These are phyloP conservation scores for Acmispon strigosus DNA, from an alignment of 306 rosid species.

Conservation along the genomic window DNA sequence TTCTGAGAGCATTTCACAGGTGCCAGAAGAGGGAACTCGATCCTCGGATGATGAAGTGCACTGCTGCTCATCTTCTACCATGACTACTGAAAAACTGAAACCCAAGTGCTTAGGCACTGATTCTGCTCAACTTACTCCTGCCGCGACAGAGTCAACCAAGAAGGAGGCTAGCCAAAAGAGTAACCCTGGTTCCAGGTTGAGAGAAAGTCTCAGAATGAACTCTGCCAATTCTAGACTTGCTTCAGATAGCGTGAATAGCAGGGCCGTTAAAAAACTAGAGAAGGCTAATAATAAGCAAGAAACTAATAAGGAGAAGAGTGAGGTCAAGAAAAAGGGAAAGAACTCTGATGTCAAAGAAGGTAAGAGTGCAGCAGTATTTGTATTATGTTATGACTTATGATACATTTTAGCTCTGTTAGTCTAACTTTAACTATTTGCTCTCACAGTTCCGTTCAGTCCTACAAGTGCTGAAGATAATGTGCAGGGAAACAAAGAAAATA, in stretches of 20 bases:
- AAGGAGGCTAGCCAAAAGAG: conserved; percentile 30
- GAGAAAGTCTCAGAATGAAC: conserved; percentile 33
- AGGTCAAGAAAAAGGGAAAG: conserved; percentile 36
- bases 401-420: not conserved
- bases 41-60: conserved; percentile 69
- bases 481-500: conserved; percentile 51
- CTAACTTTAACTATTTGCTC: not conserved
- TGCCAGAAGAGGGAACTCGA: conserved; percentile 54
- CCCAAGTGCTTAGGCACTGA: conserved; percentile 47
- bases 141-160: conserved; percentile 29
- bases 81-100: conserved; percentile 38
- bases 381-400: not conserved
- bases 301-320: conserved; percentile 34
- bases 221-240: conserved; percentile 37
- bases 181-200: conserved; percentile 27
- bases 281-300: conserved; percentile 52
- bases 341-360: conserved; percentile 48
- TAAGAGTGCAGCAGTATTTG: not conserved
- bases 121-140: conserved; percentile 24
- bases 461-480: not conserved
- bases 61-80: conserved; percentile 37
- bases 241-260: conserved; percentile 27
- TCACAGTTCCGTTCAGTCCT: conserved; percentile 29
- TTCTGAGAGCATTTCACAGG: conserved; percentile 55
- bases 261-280: conserved; percentile 41